Evolutionary conservation across 345 rosid genomes (phyloP).

Genomic region (Angophora floribunda): DNA sequence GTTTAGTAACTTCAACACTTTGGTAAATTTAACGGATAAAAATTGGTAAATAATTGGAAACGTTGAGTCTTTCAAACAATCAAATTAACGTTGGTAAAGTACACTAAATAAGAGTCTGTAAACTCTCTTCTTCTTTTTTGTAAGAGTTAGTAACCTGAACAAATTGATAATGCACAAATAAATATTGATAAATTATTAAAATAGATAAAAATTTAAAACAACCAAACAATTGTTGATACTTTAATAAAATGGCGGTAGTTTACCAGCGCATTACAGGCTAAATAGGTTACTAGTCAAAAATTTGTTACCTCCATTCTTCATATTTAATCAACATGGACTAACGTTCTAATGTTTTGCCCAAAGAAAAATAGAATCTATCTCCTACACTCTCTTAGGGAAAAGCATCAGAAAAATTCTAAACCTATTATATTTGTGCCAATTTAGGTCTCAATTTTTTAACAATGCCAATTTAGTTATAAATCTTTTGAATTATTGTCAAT

Average conservation of each 20-base stretch:
- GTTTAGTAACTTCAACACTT: neutral
- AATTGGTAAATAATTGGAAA: neutral
- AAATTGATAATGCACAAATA: neutral
- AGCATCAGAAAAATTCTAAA: too few species aligned
- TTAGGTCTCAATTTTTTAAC: too few species aligned
- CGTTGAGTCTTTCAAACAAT: neutral
- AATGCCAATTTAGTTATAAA: too few species aligned
- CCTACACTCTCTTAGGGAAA: neutral
- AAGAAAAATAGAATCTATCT: neutral
- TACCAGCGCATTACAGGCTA: neutral
- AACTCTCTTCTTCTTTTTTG: neutral
- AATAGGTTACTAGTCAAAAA: neutral
- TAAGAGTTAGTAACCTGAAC: neutral
- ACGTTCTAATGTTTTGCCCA: neutral
- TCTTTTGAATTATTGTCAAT: too few species aligned
- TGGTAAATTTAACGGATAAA: neutral
- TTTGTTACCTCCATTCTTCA: neutral
- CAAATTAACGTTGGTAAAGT: neutral
- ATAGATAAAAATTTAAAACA: neutral
- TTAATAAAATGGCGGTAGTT: neutral
- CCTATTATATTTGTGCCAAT: too few species aligned
- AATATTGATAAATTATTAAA: neutral
- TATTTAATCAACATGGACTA: neutral
- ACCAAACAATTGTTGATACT: neutral
- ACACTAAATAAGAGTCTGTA: neutral